Evolutionary conservation across 2,329 filamentous ascomycete genomes (phyloP), one percentile per base, ranked within the genome.

Genomic region (Eutypella sp.): DNA sequence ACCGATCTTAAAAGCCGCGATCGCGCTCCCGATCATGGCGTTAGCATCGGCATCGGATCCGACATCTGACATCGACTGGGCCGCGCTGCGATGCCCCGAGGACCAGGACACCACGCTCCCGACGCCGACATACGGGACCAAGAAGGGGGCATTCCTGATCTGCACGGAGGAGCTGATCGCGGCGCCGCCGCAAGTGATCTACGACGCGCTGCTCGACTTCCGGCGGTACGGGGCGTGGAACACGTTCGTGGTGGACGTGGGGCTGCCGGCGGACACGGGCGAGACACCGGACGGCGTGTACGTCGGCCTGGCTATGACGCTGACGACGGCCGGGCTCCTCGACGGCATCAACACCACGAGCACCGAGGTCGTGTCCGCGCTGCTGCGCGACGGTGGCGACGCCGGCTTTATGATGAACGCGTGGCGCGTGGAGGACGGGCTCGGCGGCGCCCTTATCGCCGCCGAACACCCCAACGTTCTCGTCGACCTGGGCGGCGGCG

Each of bases 181-280:
- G n/a, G 48, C 48, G 1, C 36, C 48, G 1, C 18, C 15, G 4
- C 16, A 22, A 13, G 18, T 25, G 15, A 36, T 50, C 4, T 47
- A 47, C 45, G 23, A 42, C 10, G 25, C 48, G n/a, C 33, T 50
- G 7, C 19, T 50, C 24, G 48, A 46, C 27, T 50, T 22, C 36
- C 20, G 23, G 22, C 29, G 22, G 2, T 50, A 48, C n/a, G 31
- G 23, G 5, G 9, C 25, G 8, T 50, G 48, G 48, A 50, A 48
- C 31, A 41, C 25, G 11, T 50, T 48, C 23, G 46, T 46, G 9
- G 22, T 45, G 20, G 25, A 40, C 7, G 46, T 50, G 5, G 23
- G 25, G 15, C 13, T 41, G 2, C 40, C 46, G 9, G 10, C 41
- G 25, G 34, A 42, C 16, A 29, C 20, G 15, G 24, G 27, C 2